Evolutionary conservation across 495 filamentous ascomycete species (phyloP).

Genomic region (Penicillium flavigenum): DNA sequence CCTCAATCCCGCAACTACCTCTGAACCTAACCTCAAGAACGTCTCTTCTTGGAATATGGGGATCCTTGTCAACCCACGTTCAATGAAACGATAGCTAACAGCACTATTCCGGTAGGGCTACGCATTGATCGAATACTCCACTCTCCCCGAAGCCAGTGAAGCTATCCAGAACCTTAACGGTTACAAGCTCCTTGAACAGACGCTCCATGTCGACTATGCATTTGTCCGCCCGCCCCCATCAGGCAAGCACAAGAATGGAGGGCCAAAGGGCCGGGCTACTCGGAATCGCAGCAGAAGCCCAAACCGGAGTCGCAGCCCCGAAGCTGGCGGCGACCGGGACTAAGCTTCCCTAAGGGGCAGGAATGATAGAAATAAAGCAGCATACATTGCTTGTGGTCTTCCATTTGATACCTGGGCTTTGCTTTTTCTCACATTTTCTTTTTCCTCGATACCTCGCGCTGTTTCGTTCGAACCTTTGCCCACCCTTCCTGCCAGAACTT

Average conservation of each 20-base stretch:
- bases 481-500: slow-evolving; percentile 8
- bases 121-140: slow-evolving; percentile 89
- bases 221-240: slow-evolving; percentile 91
- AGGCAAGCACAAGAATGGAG: slow-evolving; percentile 56
- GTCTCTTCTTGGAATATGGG: neutral
- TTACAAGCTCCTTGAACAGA: slow-evolving; percentile 87
- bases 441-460: slow-evolving; percentile 2
- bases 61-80: neutral
- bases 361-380: slow-evolving; percentile 5
- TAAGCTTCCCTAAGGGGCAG: slow-evolving; percentile 19
- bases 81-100: slow-evolving; percentile 16
- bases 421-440: slow-evolving; percentile 9
- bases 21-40: neutral
- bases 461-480: slow-evolving; percentile 3
- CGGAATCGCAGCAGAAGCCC: slow-evolving; percentile 56
- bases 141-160: slow-evolving; percentile 76
- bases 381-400: slow-evolving; percentile 1
- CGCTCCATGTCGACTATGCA: slow-evolving; percentile 88
- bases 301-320: slow-evolving; percentile 60
- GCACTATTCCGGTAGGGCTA: slow-evolving; percentile 63
- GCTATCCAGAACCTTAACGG: slow-evolving; percentile 83
- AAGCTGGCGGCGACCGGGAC: slow-evolving; percentile 39
- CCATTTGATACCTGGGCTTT: slow-evolving; percentile 22
- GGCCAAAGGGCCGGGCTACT: slow-evolving; percentile 47
- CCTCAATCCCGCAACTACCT: neutral